Evolutionary conservation across 441 rosid genomes (phyloP).

Genomic region (Melastoma candidum): DNA sequence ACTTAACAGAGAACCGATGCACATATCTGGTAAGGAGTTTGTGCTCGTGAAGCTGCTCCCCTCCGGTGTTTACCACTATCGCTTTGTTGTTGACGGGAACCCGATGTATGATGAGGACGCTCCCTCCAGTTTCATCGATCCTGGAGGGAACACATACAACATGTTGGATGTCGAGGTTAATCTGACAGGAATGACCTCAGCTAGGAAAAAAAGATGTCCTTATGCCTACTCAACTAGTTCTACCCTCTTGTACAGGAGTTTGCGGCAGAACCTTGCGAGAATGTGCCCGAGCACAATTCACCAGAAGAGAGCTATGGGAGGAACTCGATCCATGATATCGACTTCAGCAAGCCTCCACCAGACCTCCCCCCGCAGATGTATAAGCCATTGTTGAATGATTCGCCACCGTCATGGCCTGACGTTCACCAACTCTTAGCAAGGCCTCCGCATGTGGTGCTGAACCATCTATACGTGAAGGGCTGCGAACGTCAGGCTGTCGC

Average conservation of each 20-base stretch:
- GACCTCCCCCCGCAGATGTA: conserved; percentile 45
- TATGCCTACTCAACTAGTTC: too few relatives aligned
- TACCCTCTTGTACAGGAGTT: conserved; percentile 23
- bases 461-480: conserved; percentile 47
- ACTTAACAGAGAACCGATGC: conserved; percentile 36
- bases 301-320: conserved; percentile 36
- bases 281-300: conserved; percentile 42
- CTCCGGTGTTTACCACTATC: conserved; percentile 47
- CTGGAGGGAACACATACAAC: conserved; percentile 31
- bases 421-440: conserved; percentile 16
- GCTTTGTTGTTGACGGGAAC: conserved; percentile 37
- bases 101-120: conserved; percentile 31
- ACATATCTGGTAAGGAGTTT: conserved; percentile 36
- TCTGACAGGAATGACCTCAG: too few relatives aligned
- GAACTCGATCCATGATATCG: conserved; percentile 22
- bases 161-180: conserved; percentile 48
- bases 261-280: conserved; percentile 31
- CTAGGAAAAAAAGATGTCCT: too few relatives aligned
- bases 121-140: conserved; percentile 38
- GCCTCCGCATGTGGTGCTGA: conserved; percentile 29
- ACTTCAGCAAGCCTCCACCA: conserved; percentile 46
- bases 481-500: conserved; percentile 29
- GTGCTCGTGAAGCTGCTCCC: conserved; percentile 38
- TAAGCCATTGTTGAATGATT: conserved; percentile 19
- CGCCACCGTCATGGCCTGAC: conserved; percentile 5